Evolutionary conservation across 805 yeast genomes (phyloP).

Genomic region (Saccharomycopsis sp.): DNA sequence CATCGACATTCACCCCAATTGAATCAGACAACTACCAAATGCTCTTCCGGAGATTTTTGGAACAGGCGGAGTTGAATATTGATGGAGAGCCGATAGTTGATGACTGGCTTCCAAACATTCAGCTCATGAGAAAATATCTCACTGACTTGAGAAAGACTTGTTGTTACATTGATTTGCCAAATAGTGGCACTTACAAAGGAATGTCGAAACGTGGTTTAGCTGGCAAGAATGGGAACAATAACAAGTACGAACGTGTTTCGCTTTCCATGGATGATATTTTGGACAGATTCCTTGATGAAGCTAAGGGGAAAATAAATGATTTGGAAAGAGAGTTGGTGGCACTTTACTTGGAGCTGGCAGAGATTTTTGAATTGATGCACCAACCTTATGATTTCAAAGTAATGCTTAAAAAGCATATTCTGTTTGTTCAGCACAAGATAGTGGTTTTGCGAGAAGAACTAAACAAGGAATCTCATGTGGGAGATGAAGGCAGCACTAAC

Average conservation of each 20-base stretch:
- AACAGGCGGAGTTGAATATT: conserved; percentile 44
- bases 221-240: conserved; percentile 24
- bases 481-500: conserved; percentile 14
- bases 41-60: conserved; percentile 48
- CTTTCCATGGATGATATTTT: conserved; percentile 57
- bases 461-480: conserved; percentile 19
- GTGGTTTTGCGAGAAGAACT: conserved; percentile 7
- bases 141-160: conserved; percentile 66
- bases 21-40: conserved; percentile 79
- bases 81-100: conserved; percentile 40
- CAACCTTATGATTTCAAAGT: conserved; percentile 30
- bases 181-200: conserved; percentile 19
- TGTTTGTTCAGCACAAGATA: conserved; percentile 18
- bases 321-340: conserved; percentile 27
- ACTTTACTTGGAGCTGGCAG: conserved; percentile 52
- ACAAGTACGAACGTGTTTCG: conserved; percentile 31
- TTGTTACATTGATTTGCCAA: conserved; percentile 56
- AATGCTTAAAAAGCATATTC: conserved; percentile 9
- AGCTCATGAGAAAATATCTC: conserved; percentile 60
- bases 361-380: conserved; percentile 50
- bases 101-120: conserved; percentile 39
- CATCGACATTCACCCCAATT: conserved; percentile 69
- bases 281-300: conserved; percentile 49
- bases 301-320: conserved; percentile 32
- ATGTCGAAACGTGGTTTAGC: too few relatives aligned